Evolutionary conservation across 179 eudicot genomes (phyloP), one percentile per base, ranked within the genome.

Genomic region (Sideroxylon spinosum): DNA sequence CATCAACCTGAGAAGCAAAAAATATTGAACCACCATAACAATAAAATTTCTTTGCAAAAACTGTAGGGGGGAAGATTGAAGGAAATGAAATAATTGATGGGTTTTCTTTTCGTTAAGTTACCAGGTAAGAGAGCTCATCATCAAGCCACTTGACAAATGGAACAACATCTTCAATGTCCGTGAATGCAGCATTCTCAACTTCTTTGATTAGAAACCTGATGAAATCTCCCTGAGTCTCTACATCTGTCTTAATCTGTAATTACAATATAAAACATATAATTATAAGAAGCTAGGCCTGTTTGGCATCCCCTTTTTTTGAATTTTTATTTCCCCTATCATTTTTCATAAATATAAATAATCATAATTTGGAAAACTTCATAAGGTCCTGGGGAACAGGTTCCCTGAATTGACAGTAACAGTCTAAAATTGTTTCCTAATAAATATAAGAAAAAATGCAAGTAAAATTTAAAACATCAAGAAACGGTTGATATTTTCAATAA

Each of bases 91-190:
- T 8, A 9, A 60, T 10, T 22, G 25, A 16, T 60, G 25, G 72
- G 32, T 55, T 74, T 60, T 25, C 11, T 56, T 68, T 60, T 25
- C 19, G n/a, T 76, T 7, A 13, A 78, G 13, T 14, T 90, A 95
- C 99, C 97, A 95, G 82, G 92, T 87, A 93, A 63, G 97, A 91
- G 66, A 95, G 98, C 76, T 95, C 99, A 65, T 95, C 98, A 78
- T 95, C 99, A 17, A 95, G 99, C 99, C 99, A 93, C 82, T 95
- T 95, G n/a, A 95, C 99, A 81, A 95, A 95, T 22, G 91, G 86
- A 67, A 95, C 92, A 76, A 95, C 99, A 79, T 95, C 99, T 80
- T 93, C 92, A 78, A 95, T 95, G 84, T 91, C 93, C 53, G 89
- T 84, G 72, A 93, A 95, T 61, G 93, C 81, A 81, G 99, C 99